Percentiles rank a stretch among this genome's conserved stretches.
Conservation (phyloP, 176 grass and related monocot species). For the Thalia dealbata region DNA sequence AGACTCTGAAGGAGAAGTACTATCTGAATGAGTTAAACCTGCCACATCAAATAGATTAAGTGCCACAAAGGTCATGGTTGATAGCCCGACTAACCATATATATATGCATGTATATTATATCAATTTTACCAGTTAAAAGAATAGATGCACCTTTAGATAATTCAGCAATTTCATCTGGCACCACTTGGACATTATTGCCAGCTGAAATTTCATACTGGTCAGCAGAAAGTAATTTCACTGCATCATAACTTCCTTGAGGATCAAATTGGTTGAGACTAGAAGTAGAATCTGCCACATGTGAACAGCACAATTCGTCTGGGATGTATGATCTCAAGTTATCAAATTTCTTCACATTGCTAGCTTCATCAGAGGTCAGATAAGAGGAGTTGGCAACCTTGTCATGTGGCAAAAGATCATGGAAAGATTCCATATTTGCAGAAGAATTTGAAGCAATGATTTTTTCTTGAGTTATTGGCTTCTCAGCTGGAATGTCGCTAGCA, state of each 20-base stretch:
- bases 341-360: neutral
- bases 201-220: slow-evolving; percentile 8
- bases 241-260: slow-evolving; percentile 20
- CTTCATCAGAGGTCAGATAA: neutral
- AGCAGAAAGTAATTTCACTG: slow-evolving; percentile 2
- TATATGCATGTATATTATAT: too few relatives aligned
- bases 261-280: neutral
- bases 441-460: slow-evolving; percentile 24
- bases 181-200: neutral
- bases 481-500: slow-evolving; percentile 20
- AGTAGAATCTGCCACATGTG: neutral
- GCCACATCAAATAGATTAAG: slow-evolving; percentile 21
- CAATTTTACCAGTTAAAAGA: slow-evolving; percentile 11
- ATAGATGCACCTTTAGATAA: slow-evolving; percentile 38
- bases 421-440: slow-evolving; percentile 14
- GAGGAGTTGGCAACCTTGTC: neutral
- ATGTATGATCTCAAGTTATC: neutral
- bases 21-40: slow-evolving; percentile 33
- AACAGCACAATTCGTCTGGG: neutral
- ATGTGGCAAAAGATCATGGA: neutral
- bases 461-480: slow-evolving; percentile 16
- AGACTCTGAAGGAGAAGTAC: slow-evolving; percentile 26
- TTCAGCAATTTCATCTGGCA: slow-evolving; percentile 17
- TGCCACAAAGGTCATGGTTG: neutral
- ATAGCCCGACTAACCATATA: too few relatives aligned